Percentiles rank a stretch among this genome's conserved stretches.
Conservation (phyloP, 1,139 yeast species). For the Nakaseomyces glabratus region DNA sequence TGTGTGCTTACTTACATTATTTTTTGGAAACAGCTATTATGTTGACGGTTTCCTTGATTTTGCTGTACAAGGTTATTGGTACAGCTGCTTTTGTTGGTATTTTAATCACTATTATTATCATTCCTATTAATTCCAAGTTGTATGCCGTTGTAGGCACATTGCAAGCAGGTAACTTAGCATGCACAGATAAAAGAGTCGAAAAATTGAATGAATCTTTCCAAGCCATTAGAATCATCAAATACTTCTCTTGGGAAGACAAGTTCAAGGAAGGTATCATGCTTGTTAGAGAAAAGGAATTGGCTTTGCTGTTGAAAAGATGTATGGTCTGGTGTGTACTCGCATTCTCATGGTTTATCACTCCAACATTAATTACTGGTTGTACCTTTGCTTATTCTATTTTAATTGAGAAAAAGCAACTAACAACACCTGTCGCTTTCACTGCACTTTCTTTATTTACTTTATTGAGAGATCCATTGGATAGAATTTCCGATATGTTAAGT, state of each 20-base stretch:
- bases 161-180: slow-evolving; percentile 4
- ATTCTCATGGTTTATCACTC: slow-evolving; percentile 8
- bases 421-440: slow-evolving; percentile 10
- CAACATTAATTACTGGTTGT: slow-evolving; percentile 8
- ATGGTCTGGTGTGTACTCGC: slow-evolving; percentile 5
- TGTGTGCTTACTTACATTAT: slow-evolving; percentile 6
- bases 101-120: slow-evolving; percentile 4
- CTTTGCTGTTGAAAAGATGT: slow-evolving; percentile 5
- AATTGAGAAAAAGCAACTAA: slow-evolving; percentile 10
- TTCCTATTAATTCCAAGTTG: slow-evolving; percentile 8
- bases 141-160: slow-evolving; percentile 5
- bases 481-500: slow-evolving; percentile 35
- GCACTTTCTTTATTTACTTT: slow-evolving; percentile 8
- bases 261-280: slow-evolving; percentile 5
- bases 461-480: slow-evolving; percentile 8
- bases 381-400: slow-evolving; percentile 8
- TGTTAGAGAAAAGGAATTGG: slow-evolving; percentile 6
- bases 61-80: slow-evolving; percentile 7
- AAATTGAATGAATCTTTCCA: slow-evolving; percentile 9
- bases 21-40: slow-evolving; percentile 7
- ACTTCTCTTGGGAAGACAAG: slow-evolving; percentile 9
- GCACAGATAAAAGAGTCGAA: slow-evolving; percentile 7
- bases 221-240: slow-evolving; percentile 8
- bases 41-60: slow-evolving; percentile 5
- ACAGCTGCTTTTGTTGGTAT: slow-evolving; percentile 8